These are phyloP conservation scores for Wickerhamomyces subpelliculosus DNA, from an alignment of 805 yeast genomes.

Conservation along the genomic window DNA sequence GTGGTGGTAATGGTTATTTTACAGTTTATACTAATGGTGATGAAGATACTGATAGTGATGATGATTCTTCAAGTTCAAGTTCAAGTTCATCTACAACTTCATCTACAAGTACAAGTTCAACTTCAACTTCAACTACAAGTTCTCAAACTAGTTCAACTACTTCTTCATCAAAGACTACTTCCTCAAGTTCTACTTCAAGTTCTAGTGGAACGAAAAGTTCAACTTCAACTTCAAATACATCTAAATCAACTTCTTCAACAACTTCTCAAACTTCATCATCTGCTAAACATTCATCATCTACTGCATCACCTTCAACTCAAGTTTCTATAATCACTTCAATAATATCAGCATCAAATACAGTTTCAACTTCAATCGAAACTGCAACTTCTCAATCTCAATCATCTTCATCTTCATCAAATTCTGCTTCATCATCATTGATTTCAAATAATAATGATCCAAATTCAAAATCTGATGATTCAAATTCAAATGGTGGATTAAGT, in stretches of 20 bases:
- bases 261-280: constrained; percentile 3
- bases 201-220: constrained; percentile 2
- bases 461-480: background rate
- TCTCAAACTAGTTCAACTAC: too few species aligned
- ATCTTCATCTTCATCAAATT: background rate
- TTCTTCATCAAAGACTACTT: constrained; percentile 11
- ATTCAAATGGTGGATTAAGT: constrained; percentile 2
- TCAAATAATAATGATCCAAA: background rate
- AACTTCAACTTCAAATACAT: constrained; percentile 8
- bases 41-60: constrained; percentile 13
- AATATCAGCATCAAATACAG: background rate
- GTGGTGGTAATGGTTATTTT: constrained; percentile 54
- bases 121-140: constrained; percentile 4
- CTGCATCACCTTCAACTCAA: constrained; percentile 3
- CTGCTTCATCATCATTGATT: background rate
- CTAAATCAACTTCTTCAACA: constrained; percentile 17
- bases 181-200: constrained; percentile 7
- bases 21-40: constrained; percentile 34
- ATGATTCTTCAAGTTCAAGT: constrained; percentile 7
- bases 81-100: constrained; percentile 5
- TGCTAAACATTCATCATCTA: constrained; percentile 5
- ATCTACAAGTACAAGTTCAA: constrained; percentile 4
- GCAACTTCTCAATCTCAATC: background rate
- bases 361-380: background rate
- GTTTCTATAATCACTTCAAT: background rate